Conservation (phyloP, 164 flowering plant genomes). For the Annona squamosa region DNA sequence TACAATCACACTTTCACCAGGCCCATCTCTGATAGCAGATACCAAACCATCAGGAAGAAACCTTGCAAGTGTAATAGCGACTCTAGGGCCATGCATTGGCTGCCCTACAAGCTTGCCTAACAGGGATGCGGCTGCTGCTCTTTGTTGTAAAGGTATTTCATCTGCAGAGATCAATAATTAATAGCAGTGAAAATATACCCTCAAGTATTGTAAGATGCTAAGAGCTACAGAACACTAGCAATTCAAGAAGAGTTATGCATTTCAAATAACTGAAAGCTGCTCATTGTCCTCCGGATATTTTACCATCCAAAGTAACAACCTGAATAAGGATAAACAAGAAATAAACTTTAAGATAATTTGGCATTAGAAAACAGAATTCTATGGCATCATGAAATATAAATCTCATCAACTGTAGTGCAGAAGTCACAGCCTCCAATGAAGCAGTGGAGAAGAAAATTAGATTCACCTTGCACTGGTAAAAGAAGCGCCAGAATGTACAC, state of each 20-base stretch:
- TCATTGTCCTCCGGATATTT: too few relatives aligned
- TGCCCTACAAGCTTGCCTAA: constrained; percentile 92
- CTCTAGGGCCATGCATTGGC: constrained; percentile 99
- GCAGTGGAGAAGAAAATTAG: background rate
- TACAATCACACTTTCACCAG: constrained; percentile 90
- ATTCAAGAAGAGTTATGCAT: background rate
- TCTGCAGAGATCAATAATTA: constrained; percentile 37
- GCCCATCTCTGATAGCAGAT: constrained; percentile 87
- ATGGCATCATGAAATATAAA: background rate
- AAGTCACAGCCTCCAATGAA: background rate
- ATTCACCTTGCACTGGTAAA: constrained; percentile 74
- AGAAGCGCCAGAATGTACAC: constrained; percentile 96
- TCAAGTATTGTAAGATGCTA: background rate
- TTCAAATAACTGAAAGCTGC: background rate
- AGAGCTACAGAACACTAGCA: background rate
- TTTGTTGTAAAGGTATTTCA: constrained; percentile 88
- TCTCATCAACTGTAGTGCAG: background rate
- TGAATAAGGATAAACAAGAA: background rate
- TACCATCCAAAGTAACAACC: too few relatives aligned
- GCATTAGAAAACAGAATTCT: background rate
- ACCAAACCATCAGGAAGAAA: constrained; percentile 98
- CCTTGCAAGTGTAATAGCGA: constrained; percentile 88
- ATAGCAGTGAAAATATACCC: background rate
- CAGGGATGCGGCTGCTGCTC: constrained; percentile 95
- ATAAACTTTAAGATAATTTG: background rate